Base-by-base conservation (phyloP, 192 early-diverging fungal species). In the Kickxella alabastrina region DNA sequence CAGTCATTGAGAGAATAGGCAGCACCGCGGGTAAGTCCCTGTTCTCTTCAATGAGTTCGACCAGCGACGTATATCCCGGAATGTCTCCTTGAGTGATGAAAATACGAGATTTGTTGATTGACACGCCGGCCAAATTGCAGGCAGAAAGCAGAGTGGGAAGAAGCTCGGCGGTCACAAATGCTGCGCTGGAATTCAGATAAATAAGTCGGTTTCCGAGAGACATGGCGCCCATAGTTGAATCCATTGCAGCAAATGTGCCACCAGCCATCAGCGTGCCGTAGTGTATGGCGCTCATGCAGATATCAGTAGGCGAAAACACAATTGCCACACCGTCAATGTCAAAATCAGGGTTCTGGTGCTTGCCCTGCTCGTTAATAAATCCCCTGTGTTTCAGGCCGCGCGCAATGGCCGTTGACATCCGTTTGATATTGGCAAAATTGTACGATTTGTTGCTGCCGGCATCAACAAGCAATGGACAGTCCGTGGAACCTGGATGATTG, bases 201-300 rank as follows among this genome's bases (percentile, higher is more conserved):
- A 13, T n/a, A 0, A 75, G 49, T 10, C 45, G 41, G 21, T 44
- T 14, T 2, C 46, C 52, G 15, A 68, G 37, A 24, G 38, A 47
- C 14, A 6, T 10, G 0, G 38, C 23, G 7, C 13, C 13, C 26
- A 41, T 23, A 10, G 19, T 18, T 0, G 71, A 64, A 21, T 59
- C 37, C 10, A 75, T 15, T 7, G 49, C 32, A 4, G 54, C 43
- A 21, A 56, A 54, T 4, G 49, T 49, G 19, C 71, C 65, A 21
- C 56, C 71, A 17, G 62, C 65, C 43, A 75, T 50, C 23, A 75
- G 23, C 2, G 47, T 46, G 18, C 65, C 71, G 17, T 54, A 57
- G 41, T 75, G 52, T 1, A 68, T 49, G 12, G 56, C 14, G 34
- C 44, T 52, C n/a, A 59, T 45, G 31, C 39, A 21, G 24, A 68